phyloP scores from a whole-genome alignment of 306 rosid species.

The Cucumis melo region DNA sequence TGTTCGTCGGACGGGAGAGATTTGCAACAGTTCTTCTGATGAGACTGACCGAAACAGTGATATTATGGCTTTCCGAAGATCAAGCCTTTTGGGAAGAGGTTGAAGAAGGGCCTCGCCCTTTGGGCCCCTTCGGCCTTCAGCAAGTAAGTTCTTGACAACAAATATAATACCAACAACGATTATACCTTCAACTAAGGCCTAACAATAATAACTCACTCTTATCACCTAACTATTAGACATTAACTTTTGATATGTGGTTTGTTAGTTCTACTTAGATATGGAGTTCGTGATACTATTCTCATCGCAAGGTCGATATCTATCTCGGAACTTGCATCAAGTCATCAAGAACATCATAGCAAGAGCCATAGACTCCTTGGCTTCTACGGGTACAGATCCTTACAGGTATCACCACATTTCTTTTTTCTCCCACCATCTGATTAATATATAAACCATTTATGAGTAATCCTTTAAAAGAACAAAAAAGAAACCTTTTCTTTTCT shows the following conservation, averaged over 20 bases:
- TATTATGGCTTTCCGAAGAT: conserved; percentile 77
- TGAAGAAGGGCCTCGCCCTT: conserved; percentile 45
- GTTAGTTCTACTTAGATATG: conserved; percentile 88
- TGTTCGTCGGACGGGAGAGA: conserved; percentile 83
- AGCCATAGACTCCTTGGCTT: conserved; percentile 62
- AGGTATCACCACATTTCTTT: conserved; percentile 30
- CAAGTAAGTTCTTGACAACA: conserved; percentile 32
- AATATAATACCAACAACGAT: too few species aligned
- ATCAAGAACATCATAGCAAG: conserved; percentile 55
- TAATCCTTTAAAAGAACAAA: too few species aligned
- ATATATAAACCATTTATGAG: too few species aligned
- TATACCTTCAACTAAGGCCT: too few species aligned
- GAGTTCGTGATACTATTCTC: conserved; percentile 84
- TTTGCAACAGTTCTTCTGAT: conserved; percentile 71
- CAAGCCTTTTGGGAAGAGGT: conserved; percentile 79
- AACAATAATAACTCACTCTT: too few species aligned
- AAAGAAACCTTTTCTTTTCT: background rate
- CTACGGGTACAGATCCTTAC: conserved; percentile 78
- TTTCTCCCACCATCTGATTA: too few species aligned
- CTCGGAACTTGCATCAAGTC: conserved; percentile 74
- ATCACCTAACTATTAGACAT: too few species aligned
- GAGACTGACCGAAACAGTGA: conserved; percentile 81
- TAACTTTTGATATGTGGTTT: background rate
- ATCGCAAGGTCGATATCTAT: conserved; percentile 80
- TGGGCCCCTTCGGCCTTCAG: conserved; percentile 87